A percentile compares a stretch with the other conserved stretches of the same genome.
These are phyloP conservation scores for Colletotrichum musicola DNA, from an alignment of 2,329 filamentous ascomycete genomes.

Conservation along the genomic window DNA sequence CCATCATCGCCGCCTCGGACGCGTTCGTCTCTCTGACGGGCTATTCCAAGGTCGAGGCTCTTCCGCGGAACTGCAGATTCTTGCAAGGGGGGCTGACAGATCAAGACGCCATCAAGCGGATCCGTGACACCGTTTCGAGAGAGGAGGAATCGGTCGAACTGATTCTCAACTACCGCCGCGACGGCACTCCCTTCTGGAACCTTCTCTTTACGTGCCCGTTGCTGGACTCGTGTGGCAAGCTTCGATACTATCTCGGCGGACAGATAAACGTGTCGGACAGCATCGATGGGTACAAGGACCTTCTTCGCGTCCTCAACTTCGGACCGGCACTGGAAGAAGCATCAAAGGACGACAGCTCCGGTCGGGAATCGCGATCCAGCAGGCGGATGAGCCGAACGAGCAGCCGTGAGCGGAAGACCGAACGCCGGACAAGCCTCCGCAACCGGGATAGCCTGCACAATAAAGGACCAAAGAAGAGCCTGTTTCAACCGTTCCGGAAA, in stretches of 20 bases:
- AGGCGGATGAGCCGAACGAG: constrained; percentile 30
- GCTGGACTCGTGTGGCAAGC: constrained; percentile 58
- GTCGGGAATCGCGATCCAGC: constrained; percentile 27
- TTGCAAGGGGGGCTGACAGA: constrained; percentile 63
- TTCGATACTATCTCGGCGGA: constrained; percentile 66
- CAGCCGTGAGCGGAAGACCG: constrained; percentile 35
- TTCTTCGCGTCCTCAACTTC: constrained; percentile 62
- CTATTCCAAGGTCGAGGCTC: constrained; percentile 59
- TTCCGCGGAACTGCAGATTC: constrained; percentile 63
- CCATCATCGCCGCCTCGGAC: constrained; percentile 62
- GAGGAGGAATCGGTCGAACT: constrained; percentile 62
- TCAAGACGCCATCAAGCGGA: constrained; percentile 52
- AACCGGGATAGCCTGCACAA: constrained; percentile 33
- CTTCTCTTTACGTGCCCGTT: constrained; percentile 67
- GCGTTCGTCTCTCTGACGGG: constrained; percentile 66
- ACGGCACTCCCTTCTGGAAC: constrained; percentile 68
- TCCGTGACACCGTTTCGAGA: constrained; percentile 56
- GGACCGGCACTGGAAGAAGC: constrained; percentile 41
- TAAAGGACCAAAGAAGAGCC: constrained; percentile 46
- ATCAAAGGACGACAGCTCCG: constrained; percentile 4
- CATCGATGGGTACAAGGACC: constrained; percentile 62
- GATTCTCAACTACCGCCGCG: constrained; percentile 63
- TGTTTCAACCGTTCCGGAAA: constrained; percentile 51
- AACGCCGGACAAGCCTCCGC: constrained; percentile 35
- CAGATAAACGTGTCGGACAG: constrained; percentile 70